Evolutionary conservation across 306 rosid species (phyloP), one percentile per base, ranked within the genome.

Genomic region (Pterocarpus macrocarpus): DNA sequence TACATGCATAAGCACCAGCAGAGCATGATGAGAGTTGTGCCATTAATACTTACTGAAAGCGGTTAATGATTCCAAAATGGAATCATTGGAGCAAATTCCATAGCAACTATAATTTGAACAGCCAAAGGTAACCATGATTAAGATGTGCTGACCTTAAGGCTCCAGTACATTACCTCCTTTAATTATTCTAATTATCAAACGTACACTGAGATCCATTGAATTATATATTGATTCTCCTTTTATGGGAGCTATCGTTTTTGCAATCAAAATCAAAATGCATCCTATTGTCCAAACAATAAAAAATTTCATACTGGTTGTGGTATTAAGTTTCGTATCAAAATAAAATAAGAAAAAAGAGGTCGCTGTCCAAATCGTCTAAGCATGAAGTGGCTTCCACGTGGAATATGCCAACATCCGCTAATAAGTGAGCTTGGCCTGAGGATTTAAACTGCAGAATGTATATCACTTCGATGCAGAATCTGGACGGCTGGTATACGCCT

Each of bases 381-480:
- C 69, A 30, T 74, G 63, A 64, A 55, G 39, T 73, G 66, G 77
- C 77, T 59, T 47, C 82, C 87, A 83, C 64, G 78, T 75, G 85
- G 69, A 77, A 41, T 63, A 63, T 64, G 72, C 81, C 17, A 49
- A 71, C 33, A 76, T 79, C 63, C 53, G 43, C 28, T 1, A 22
- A 22, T 22, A 22, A 22, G 28, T 22, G 28, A 22, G 28, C 28
- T 22, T 22, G 28, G 28, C 28, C 28, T 22, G 28, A 22, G 28
- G 28, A 22, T 22, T 22, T 43, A 43, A 43, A 43, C 47, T 43
- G 47, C 47, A 57, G 13, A 78, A 81, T 73, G 43, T 43, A 43
- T 34, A 43, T 22, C 43, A 33, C 38, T 32, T 73, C 63, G 36
- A 53, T 5, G 7, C 69, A 63, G 75, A 84, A 75, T 80, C 74